phyloP scores from a whole-genome alignment of 2,329 filamentous ascomycete species.

The Dactylellina haptotyla region DNA sequence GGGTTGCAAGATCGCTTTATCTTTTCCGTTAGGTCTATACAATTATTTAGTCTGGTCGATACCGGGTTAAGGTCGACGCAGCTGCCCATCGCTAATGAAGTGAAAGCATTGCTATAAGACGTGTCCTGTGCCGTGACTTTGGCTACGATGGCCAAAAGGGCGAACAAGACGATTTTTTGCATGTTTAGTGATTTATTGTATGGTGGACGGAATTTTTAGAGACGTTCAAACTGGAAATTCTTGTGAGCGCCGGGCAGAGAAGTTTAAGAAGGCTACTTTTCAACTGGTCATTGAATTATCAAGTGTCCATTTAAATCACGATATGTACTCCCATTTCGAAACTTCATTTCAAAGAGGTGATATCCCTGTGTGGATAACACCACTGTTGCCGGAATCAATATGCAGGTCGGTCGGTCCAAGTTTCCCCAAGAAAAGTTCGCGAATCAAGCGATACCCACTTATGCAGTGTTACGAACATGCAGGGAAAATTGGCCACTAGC shows the following conservation, averaged over 20 bases:
- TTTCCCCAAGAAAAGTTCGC: no score
- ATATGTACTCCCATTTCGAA: no score
- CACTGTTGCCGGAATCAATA: no score
- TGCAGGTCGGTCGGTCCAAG: no score
- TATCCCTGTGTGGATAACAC: no score
- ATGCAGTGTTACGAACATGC: no score
- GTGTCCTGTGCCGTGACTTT: neutral
- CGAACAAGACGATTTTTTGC: neutral
- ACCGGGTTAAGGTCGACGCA: neutral
- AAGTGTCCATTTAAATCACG: no score
- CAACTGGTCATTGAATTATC: neutral
- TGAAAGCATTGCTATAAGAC: conserved; percentile 4
- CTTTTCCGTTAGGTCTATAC: conserved; percentile 1
- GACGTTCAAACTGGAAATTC: neutral
- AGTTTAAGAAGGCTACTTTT: neutral
- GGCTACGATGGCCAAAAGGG: no score
- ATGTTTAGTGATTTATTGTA: neutral
- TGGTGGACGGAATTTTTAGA: neutral
- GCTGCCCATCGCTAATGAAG: neutral
- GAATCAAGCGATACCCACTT: no score
- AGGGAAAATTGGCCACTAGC: no score
- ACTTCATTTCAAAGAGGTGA: no score
- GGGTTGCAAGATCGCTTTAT: neutral
- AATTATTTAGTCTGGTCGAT: neutral
- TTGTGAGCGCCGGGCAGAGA: neutral